phyloP scores from a whole-genome alignment of 306 rosid genomes.

The Quillaja saponaria region DNA sequence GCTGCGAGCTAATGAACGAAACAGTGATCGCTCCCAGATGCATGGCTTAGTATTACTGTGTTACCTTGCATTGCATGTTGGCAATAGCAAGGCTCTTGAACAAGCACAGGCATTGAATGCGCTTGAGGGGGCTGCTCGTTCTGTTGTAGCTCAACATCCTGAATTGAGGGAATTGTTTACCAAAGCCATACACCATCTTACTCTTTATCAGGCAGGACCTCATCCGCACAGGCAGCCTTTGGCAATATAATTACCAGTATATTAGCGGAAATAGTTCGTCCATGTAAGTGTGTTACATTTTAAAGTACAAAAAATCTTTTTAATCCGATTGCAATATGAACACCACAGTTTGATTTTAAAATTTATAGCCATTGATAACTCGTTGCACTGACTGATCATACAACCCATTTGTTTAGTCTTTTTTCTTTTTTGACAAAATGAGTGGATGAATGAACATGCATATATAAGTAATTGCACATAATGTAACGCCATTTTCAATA shows the following conservation, averaged over 20 bases:
- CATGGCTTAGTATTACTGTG: slow-evolving; percentile 57
- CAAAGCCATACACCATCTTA: slow-evolving; percentile 70
- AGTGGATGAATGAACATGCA: slow-evolving; percentile 24
- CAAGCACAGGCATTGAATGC: slow-evolving; percentile 67
- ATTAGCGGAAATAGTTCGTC: slow-evolving; percentile 25
- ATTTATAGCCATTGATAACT: slow-evolving; percentile 3
- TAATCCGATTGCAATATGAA: too few species aligned
- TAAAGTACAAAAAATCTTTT: slow-evolving; percentile 23
- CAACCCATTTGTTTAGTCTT: too few species aligned
- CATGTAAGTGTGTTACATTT: slow-evolving; percentile 44
- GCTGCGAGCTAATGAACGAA: too few species aligned
- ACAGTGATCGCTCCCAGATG: slow-evolving; percentile 46
- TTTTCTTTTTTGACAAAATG: too few species aligned
- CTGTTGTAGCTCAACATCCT: slow-evolving; percentile 58
- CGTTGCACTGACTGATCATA: not conserved
- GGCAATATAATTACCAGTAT: slow-evolving; percentile 34
- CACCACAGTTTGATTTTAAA: too few species aligned
- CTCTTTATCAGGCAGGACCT: slow-evolving; percentile 81
- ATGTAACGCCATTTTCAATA: slow-evolving; percentile 5
- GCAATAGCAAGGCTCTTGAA: slow-evolving; percentile 78
- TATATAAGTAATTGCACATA: slow-evolving; percentile 28
- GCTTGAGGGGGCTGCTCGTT: slow-evolving; percentile 63
- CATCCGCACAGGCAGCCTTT: slow-evolving; percentile 64
- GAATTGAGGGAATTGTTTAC: slow-evolving; percentile 56
- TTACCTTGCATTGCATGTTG: slow-evolving; percentile 69